Evolutionary conservation across 768 basidiomycete species (phyloP).

Genomic region (Lactarius hengduanensis): DNA sequence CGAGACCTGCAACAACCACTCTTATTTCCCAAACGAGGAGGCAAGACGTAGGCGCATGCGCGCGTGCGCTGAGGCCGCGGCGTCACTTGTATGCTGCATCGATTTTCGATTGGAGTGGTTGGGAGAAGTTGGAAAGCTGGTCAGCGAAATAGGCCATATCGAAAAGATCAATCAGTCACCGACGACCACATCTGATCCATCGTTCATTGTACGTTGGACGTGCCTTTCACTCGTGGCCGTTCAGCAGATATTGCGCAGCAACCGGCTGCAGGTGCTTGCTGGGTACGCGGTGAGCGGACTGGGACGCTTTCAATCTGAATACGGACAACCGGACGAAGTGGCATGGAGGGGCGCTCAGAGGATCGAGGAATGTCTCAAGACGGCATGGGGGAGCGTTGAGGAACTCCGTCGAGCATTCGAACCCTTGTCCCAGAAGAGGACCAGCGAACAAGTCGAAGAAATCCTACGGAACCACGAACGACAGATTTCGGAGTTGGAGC

Average conservation of each 20-base stretch:
- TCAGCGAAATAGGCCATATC: constrained; percentile 4
- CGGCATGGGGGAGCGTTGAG: background rate
- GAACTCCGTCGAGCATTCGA: constrained; percentile 7
- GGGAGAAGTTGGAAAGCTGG: background rate
- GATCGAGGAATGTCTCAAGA: constrained; percentile 3
- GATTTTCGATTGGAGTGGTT: constrained; percentile 1
- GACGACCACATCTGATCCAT: background rate
- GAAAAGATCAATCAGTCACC: background rate
- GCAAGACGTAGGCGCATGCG: constrained; percentile 6
- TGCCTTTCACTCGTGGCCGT: constrained; percentile 10
- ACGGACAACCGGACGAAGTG: background rate
- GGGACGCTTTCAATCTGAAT: background rate
- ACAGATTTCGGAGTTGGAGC: constrained; percentile 9
- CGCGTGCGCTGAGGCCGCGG: constrained; percentile 1
- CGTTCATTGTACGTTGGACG: constrained; percentile 7
- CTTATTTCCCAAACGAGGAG: background rate
- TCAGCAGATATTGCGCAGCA: background rate
- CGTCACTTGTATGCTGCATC: constrained; percentile 1
- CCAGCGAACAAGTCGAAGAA: background rate
- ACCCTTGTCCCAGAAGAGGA: background rate
- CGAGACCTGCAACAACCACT: constrained; percentile 3
- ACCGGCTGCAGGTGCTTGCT: background rate
- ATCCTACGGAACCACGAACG: background rate
- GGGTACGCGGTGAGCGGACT: constrained; percentile 3
- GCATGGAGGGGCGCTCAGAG: background rate